Percentiles rank a stretch among this genome's conserved stretches.
phyloP scores from a whole-genome alignment of 176 grass and related monocot genomes.

The Zizania latifolia region DNA sequence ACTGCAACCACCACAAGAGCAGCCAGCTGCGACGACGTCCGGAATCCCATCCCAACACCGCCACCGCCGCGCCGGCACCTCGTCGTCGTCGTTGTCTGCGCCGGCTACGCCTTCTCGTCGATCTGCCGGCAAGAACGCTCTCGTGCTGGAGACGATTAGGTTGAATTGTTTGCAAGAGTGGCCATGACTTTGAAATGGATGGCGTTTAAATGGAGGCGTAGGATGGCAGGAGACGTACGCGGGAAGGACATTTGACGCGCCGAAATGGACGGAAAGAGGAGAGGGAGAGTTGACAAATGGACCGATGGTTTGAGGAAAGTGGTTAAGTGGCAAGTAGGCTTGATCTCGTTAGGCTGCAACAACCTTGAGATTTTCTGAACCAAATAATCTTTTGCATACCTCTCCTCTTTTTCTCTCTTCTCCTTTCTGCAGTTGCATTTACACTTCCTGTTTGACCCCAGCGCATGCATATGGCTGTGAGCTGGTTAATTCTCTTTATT shows the following conservation, averaged over 20 bases:
- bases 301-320: background rate
- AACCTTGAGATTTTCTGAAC: constrained; percentile 28
- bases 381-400: constrained; percentile 37
- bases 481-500: background rate
- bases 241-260: constrained; percentile 23
- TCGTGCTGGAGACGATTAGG: too few relatives aligned
- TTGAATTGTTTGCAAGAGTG: background rate
- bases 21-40: background rate
- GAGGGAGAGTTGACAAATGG: constrained; percentile 29
- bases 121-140: too few relatives aligned
- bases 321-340: constrained; percentile 20
- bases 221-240: constrained; percentile 33
- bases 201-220: background rate
- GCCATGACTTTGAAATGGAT: background rate
- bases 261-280: background rate
- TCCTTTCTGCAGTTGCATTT: background rate
- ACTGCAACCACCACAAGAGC: background rate
- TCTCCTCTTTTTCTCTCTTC: background rate
- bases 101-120: background rate
- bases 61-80: background rate
- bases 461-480: background rate
- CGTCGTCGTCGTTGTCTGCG: background rate
- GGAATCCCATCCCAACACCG: background rate
- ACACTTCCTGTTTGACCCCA: constrained; percentile 20
- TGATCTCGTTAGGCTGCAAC: constrained; percentile 48